A percentile compares a stretch with the other conserved stretches of the same genome.
These are phyloP conservation scores for Tetraselmis striata DNA, from an alignment of 139 green algal genomes.

Conservation along the genomic window DNA sequence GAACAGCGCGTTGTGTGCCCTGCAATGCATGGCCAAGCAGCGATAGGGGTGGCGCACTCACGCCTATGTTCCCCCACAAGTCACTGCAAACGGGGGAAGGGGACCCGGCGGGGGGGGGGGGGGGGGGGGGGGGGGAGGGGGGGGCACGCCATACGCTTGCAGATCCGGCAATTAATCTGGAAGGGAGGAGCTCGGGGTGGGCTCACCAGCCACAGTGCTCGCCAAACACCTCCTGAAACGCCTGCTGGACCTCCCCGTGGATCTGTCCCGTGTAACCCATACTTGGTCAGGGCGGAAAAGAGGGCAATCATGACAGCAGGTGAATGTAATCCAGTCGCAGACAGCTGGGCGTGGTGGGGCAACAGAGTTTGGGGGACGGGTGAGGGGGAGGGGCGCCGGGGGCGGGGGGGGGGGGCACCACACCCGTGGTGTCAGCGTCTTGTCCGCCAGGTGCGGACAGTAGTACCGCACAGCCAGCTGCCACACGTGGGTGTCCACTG, in stretches of 20 bases:
- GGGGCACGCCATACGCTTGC: too few species aligned
- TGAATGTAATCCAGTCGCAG: too few species aligned
- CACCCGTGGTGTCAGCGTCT: slow-evolving; percentile 52
- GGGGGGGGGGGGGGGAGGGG: too few species aligned
- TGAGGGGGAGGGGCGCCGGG: background rate
- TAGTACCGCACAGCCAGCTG: slow-evolving; percentile 60
- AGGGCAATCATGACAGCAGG: too few species aligned
- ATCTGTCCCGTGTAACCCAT: slow-evolving; percentile 11
- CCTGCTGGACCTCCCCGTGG: slow-evolving; percentile 40
- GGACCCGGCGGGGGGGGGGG: too few species aligned
- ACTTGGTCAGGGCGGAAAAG: background rate
- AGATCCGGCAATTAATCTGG: too few species aligned
- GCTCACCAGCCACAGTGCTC: slow-evolving; percentile 64
- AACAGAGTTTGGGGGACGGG: too few species aligned
- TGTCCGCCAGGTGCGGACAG: slow-evolving; percentile 57
- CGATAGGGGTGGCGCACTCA: slow-evolving; percentile 2
- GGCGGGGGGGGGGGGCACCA: background rate
- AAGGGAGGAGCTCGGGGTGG: too few species aligned
- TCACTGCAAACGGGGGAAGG: too few species aligned
- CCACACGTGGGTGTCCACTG: slow-evolving; percentile 97
- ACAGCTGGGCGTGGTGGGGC: too few species aligned
- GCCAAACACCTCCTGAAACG: slow-evolving; percentile 72
- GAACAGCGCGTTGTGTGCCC: slow-evolving; percentile 89
- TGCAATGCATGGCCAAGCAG: slow-evolving; percentile 5
- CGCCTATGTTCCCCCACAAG: too few species aligned